These are phyloP conservation scores for Lichtheimia ornata DNA, from an alignment of 371 early-diverging fungal genomes.

Conservation along the genomic window DNA sequence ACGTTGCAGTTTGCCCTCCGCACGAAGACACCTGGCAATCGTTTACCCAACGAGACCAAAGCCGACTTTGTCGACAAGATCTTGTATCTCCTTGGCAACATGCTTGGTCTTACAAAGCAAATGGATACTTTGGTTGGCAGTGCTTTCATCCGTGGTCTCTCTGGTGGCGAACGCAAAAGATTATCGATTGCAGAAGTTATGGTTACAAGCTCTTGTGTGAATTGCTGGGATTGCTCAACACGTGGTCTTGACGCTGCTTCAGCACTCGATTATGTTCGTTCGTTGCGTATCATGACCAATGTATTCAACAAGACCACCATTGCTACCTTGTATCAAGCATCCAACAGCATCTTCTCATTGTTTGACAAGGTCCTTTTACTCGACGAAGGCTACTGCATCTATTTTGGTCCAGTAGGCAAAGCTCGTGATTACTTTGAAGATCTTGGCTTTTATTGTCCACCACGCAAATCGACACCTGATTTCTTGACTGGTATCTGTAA, in stretches of 20 bases:
- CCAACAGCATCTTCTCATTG: slow-evolving; percentile 71
- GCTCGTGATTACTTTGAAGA: slow-evolving; percentile 71
- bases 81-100: slow-evolving; percentile 45
- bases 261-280: slow-evolving; percentile 76
- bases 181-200: slow-evolving; percentile 85
- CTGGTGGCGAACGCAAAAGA: slow-evolving; percentile 88
- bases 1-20: slow-evolving; percentile 54
- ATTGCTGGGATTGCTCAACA: slow-evolving; percentile 87
- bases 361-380: slow-evolving; percentile 78
- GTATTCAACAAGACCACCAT: slow-evolving; percentile 65
- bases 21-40: slow-evolving; percentile 43
- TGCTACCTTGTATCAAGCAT: slow-evolving; percentile 70
- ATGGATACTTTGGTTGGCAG: slow-evolving; percentile 82
- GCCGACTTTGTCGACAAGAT: slow-evolving; percentile 29
- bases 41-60: slow-evolving; percentile 26
- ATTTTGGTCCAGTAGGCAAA: slow-evolving; percentile 64
- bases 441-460: slow-evolving; percentile 70
- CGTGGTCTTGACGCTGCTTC: slow-evolving; percentile 90
- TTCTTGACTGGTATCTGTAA: slow-evolving; percentile 73
- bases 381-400: slow-evolving; percentile 73
- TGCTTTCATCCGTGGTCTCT: slow-evolving; percentile 77
- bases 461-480: slow-evolving; percentile 76
- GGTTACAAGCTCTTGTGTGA: slow-evolving; percentile 66
- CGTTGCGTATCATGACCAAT: slow-evolving; percentile 67
- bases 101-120: slow-evolving; percentile 72